Evolutionary conservation across 2,329 filamentous ascomycete species (phyloP).

Genomic region (Hypoxylon sp.): DNA sequence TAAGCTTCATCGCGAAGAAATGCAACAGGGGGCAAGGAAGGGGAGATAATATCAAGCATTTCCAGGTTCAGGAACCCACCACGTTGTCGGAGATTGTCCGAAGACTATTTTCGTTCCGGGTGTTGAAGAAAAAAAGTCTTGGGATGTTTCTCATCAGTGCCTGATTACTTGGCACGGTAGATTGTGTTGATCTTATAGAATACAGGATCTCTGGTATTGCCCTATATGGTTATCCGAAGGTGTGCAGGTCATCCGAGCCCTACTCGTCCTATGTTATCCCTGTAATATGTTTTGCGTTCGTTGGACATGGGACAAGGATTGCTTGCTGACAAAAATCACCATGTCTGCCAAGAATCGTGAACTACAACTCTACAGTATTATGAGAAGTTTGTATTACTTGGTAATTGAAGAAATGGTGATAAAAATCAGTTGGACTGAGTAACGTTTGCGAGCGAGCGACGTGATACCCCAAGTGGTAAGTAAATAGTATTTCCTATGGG

Average conservation of each 20-base stretch:
- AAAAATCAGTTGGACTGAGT: background rate
- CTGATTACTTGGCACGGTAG: constrained; percentile 35
- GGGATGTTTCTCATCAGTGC: constrained; percentile 35
- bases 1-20: constrained; percentile 1
- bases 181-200: constrained; percentile 32
- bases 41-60: constrained; percentile 16
- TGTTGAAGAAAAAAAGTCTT: constrained; percentile 32
- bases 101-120: constrained; percentile 38
- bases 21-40: constrained; percentile 5
- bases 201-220: constrained; percentile 31
- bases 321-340: constrained; percentile 17
- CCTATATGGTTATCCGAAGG: constrained; percentile 29
- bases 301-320: constrained; percentile 22
- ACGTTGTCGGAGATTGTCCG: constrained; percentile 23
- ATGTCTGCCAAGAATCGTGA: constrained; percentile 22
- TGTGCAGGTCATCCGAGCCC: constrained; percentile 28
- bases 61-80: constrained; percentile 14
- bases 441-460: background rate
- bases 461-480: background rate
- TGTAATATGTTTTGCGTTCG: constrained; percentile 24
- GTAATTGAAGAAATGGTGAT: background rate
- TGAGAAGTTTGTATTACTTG: background rate
- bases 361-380: background rate
- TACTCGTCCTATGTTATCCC: constrained; percentile 21
- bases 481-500: background rate